Evolutionary conservation across 1,139 yeast species (phyloP), one percentile per base, ranked within the genome.

Genomic region (Diutina neorugosa): DNA sequence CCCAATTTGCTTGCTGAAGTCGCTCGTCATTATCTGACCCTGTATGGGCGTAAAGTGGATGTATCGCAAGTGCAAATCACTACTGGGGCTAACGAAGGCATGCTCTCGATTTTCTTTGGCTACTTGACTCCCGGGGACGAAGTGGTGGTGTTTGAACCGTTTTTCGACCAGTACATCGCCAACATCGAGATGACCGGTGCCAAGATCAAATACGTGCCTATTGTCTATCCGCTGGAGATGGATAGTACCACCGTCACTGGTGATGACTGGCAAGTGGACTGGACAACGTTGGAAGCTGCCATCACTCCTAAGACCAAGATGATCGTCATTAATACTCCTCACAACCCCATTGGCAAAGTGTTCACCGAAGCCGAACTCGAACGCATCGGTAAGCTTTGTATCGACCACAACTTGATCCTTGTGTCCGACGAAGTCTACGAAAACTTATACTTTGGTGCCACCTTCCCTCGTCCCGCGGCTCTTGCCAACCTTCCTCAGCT

Each of bases 31-130:
- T 93, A 93, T 68, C 72, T 87, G 18, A 80, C 84, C 48, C 76
- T 78, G 51, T 84, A 82, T 59, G 81, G 79, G 4, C 76, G 88
- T 52, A 67, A 72, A n/a, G 71, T 89, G 18, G 77, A 78, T 25
- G 69, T 76, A n/a, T 76, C 80, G 44, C 85, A 89, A 61, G 75
- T 93, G 50, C 81, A 85, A 55, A 83, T 91, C 52, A 88, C 97
- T 46, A 91, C 98, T 1, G 98, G 98, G 54, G 98, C 98, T 50
- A 93, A 93, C 62, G 98, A 93, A 69, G 98, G 97, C 46, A 86
- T 93, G 75, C 77, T 88, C 55, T 70, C 96, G 1, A 81, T 86
- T 4, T 83, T 91, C 65, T 86, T 90, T 56, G 98, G 94, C 0
- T 85, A 90, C 60, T 70, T 93, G 58, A 79, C 87, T 52, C 80